Conservation (phyloP, 139 green algal genomes). For the Limnomonas spitsbergensis region DNA sequence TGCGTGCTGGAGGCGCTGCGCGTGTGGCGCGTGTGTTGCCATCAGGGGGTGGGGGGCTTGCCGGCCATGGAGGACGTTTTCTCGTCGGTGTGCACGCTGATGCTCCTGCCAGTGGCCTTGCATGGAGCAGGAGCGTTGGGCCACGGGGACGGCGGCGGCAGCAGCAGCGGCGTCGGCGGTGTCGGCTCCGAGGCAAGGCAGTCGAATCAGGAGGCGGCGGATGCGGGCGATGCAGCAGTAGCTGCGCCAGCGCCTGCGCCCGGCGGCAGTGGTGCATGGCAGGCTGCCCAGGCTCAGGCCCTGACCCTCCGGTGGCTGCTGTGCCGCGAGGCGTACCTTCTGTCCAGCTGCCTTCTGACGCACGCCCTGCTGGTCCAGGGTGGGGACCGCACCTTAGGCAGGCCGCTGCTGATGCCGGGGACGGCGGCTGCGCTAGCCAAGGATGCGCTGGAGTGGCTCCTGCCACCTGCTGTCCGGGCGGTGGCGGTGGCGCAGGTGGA, state of each 20-base stretch:
- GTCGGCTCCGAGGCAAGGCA: no score
- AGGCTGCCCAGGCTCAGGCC: no score
- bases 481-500: constrained; percentile 14
- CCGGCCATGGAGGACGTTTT: constrained; percentile 46
- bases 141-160: background rate
- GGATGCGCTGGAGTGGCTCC: constrained; percentile 22
- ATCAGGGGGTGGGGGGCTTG: constrained; percentile 40
- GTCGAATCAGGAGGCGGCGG: background rate
- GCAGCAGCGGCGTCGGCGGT: no score
- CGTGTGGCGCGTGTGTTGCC: constrained; percentile 45
- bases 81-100: constrained; percentile 19
- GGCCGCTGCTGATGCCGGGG: constrained; percentile 26
- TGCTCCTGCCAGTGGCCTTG: constrained; percentile 18
- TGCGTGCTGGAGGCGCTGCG: constrained; percentile 44
- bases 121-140: background rate
- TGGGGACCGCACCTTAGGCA: constrained; percentile 26
- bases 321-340: constrained; percentile 26
- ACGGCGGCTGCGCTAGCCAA: constrained; percentile 27
- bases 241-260: background rate
- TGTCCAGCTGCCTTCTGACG: constrained; percentile 31
- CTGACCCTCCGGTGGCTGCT: constrained; percentile 24
- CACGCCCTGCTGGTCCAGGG: constrained; percentile 18
- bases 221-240: background rate
- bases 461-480: background rate
- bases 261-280: background rate